These are phyloP conservation scores for Butyriboletus regius DNA, from an alignment of 1,284 basidiomycete species.

Conservation along the genomic window DNA sequence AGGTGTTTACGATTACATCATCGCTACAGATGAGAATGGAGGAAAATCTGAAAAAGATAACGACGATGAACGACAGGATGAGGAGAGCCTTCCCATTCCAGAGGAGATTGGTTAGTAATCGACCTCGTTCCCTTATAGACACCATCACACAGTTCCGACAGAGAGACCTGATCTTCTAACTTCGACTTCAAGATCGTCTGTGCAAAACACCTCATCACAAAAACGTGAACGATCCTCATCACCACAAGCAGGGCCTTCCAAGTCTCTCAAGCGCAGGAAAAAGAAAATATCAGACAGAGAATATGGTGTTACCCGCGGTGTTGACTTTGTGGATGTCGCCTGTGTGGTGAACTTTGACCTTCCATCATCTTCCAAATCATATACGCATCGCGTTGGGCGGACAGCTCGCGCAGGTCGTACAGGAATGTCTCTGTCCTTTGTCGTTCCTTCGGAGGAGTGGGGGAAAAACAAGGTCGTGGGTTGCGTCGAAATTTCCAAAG, in stretches of 20 bases:
- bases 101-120: constrained; percentile 15
- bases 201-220: constrained; percentile 16
- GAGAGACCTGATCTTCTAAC: constrained; percentile 1
- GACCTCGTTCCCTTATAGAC: neutral
- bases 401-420: constrained; percentile 92
- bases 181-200: neutral
- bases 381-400: constrained; percentile 92
- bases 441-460: constrained; percentile 71
- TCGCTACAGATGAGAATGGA: constrained; percentile 88
- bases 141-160: constrained; percentile 1
- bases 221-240: constrained; percentile 34
- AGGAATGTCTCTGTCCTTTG: constrained; percentile 86
- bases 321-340: constrained; percentile 95
- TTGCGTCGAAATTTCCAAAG: constrained; percentile 56
- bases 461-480: constrained; percentile 72
- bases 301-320: constrained; percentile 91
- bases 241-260: constrained; percentile 28
- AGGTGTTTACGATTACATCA: constrained; percentile 97
- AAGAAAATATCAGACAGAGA: constrained; percentile 55
- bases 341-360: constrained; percentile 99
- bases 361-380: constrained; percentile 79
- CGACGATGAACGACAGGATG: constrained; percentile 37
- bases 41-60: constrained; percentile 49
- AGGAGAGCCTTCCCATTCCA: neutral
- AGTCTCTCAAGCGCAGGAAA: constrained; percentile 37